phyloP scores from a whole-genome alignment of 2,329 filamentous ascomycete species.

The Botrytis tulipae region DNA sequence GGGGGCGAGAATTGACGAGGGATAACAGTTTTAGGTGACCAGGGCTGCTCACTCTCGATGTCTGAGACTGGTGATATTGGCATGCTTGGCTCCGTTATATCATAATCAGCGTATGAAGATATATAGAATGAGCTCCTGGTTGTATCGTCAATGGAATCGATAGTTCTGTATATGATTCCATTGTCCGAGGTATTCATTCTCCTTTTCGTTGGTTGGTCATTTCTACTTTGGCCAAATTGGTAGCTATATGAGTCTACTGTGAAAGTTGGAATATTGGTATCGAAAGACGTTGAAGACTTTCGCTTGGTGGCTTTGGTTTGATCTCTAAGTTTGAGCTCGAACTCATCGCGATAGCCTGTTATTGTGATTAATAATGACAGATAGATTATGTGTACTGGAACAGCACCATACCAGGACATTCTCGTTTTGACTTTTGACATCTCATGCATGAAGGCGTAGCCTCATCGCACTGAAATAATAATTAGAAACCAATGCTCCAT shows the following conservation, averaged over 20 bases:
- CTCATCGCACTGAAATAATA: constrained; percentile 57
- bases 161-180: not conserved
- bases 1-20: constrained; percentile 45
- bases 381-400: not conserved
- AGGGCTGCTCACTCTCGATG: not conserved
- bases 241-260: not conserved
- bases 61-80: not conserved
- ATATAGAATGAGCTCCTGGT: too few species aligned
- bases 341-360: constrained; percentile 11
- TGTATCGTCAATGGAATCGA: not conserved
- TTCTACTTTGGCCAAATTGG: not conserved
- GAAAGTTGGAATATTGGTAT: not conserved
- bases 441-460: constrained; percentile 61
- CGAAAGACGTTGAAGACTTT: not conserved
- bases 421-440: constrained; percentile 57
- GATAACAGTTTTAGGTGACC: constrained; percentile 46
- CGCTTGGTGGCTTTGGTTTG: not conserved
- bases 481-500: not conserved
- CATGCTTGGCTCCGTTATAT: too few species aligned
- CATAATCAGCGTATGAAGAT: not conserved
- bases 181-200: not conserved
- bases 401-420: constrained; percentile 55
- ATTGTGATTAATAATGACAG: not conserved
- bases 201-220: not conserved
- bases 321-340: constrained; percentile 4